Base-by-base conservation (phyloP, 345 rosid genomes). In the Pugionium cornutum region DNA sequence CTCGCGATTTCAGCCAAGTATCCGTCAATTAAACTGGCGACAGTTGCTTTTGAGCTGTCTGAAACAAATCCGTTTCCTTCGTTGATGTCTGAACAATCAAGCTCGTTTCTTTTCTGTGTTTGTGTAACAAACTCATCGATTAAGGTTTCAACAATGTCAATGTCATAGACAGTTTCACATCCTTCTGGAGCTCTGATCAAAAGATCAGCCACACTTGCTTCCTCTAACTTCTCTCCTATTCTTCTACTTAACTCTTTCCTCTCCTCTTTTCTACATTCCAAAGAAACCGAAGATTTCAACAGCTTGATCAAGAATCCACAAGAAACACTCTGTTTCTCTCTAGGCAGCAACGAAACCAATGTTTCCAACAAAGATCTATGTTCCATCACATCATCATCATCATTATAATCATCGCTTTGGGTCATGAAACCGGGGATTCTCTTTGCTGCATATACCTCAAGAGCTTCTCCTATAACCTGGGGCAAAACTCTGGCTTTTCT, bases 1-100 rank as follows among this genome's bases (percentile, higher is more conserved):
- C 77, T 77, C 0, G 89, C 70, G 37, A 85, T 82, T 73, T 85
- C 95, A 42, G 88, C 75, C 1, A 87, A 84, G 70, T 87, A 87
- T 7, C 81, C 78, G 50, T 87, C 95, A 0, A 83, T 68, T 59
- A 87, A 63, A 76, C 81, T 83, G 4, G 84, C 95, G 10, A 85
- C 89, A 72, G 55, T 62, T 4, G 54, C 73, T 65, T 46, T 83
- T 5, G 87, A 73, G 64, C 76, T 52, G 44, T 82, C 84, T 4
- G 81, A 62, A 58, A 68, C 76, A 32, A 53, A 58, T 51, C 4
- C 57, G 1, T 68, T 66, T 70, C 75, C 79, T 70, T 70, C 75
- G 40, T 58, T 57, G 39, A 4, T 48, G 50, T 64, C 76, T 42
- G 72, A 50, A 58, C 60, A 42, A 10, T 3, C 67, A 52, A 73